Base-by-base conservation (phyloP, 1,284 basidiomycete species). In the Cutaneotrichosporon cavernicola region DNA sequence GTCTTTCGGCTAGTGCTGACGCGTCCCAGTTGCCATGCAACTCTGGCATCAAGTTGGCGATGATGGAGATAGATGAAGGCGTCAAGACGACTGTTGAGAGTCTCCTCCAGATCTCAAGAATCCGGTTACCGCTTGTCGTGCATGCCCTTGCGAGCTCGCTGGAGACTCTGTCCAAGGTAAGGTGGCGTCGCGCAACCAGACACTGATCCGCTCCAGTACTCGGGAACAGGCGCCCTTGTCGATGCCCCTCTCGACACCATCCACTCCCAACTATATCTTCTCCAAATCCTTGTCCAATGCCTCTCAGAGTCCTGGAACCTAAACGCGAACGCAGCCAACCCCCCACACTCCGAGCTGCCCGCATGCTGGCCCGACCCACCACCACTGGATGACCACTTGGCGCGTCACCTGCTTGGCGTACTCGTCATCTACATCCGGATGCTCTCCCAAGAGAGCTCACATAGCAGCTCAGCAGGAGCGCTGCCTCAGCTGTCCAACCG, bases 241-340 rank as follows among this genome's bases (percentile, higher is more conserved):
- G 83, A 85, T 64, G 82, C 85, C 64, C 84, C 87, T 0, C 83
- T 90, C 30, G 89, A 91, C 67, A 85, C 89, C 58, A 85, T 96
- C 9, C 92, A 96, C 73, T 96, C 93, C 0, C 91, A 96, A 76
- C 84, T 97, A 1, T 92, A 92, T 72, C 81, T 97, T 34, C 84
- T 97, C 70, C 92, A 96, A 80, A 87, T 96, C 49, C 81, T 97
- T 21, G 86, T 89, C 10, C 40, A 85, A 85, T 74, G 87, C 86
- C 66, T 97, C 83, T 87, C 90, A 13, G 88, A 90, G 26, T 88
- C 90, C 55, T 93, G 90, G 90, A 71, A 83, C 47, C 66, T 73
- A 58, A 73, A 75, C 61, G 67, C 71, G 10, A 52, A 65, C 30
- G 22, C 56, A 5, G 52, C 65, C 43, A 57, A 65, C n/a, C 68